phyloP scores from a whole-genome alignment of 768 basidiomycete species.

The Leccinum sublutescens region DNA sequence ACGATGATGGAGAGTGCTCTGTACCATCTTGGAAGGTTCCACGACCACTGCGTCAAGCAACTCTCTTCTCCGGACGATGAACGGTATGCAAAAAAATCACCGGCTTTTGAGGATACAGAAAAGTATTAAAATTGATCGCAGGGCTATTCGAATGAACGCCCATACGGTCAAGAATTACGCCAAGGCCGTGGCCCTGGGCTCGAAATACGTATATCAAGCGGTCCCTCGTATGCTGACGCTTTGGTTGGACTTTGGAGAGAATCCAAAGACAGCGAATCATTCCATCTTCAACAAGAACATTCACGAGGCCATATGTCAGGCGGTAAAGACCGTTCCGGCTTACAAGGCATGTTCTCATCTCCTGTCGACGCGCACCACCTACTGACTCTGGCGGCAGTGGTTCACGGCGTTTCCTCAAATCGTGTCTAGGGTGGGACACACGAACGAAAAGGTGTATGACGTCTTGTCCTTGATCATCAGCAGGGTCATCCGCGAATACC shows the following conservation, averaged over 20 bases:
- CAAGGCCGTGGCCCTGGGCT: conserved; percentile 73
- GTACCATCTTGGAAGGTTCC: conserved; percentile 86
- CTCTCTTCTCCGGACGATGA: conserved; percentile 52
- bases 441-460: conserved; percentile 55
- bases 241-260: conserved; percentile 90
- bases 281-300: conserved; percentile 51
- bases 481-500: conserved; percentile 75
- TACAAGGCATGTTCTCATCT: conserved; percentile 64
- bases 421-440: conserved; percentile 87
- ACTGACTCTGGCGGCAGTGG: conserved; percentile 58
- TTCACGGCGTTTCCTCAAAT: conserved; percentile 96
- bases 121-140: conserved; percentile 23
- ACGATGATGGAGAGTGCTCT: conserved; percentile 77
- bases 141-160: conserved; percentile 61
- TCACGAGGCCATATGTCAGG: conserved; percentile 51
- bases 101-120: neutral
- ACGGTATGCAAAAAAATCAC: conserved; percentile 39
- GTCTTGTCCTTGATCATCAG: conserved; percentile 66
- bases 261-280: conserved; percentile 21
- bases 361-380: neutral
- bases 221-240: conserved; percentile 91
- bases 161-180: conserved; percentile 66
- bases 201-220: conserved; percentile 95
- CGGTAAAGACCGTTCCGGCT: conserved; percentile 60
- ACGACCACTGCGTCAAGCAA: conserved; percentile 71